Percentiles rank a stretch among this genome's conserved stretches.
phyloP scores from a whole-genome alignment of 768 basidiomycete genomes.

The Trametes meyenii region DNA sequence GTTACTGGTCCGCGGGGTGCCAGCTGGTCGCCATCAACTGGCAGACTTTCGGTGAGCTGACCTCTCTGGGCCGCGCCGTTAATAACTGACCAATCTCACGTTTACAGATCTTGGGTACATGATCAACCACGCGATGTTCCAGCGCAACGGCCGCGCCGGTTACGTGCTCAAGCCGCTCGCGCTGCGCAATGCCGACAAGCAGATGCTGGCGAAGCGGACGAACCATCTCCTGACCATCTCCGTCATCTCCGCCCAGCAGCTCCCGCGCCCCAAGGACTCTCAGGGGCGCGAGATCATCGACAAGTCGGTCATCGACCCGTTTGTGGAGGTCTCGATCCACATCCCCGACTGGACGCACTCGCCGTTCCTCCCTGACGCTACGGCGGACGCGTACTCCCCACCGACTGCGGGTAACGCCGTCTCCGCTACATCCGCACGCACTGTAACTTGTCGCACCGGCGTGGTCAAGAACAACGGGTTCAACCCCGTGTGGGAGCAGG shows the following conservation, averaged over 20 bases:
- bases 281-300: slow-evolving; percentile 62
- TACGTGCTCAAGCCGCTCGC: slow-evolving; percentile 89
- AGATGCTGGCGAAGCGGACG: slow-evolving; percentile 52
- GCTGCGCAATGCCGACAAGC: slow-evolving; percentile 67
- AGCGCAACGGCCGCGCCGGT: slow-evolving; percentile 83
- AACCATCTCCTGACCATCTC: slow-evolving; percentile 67
- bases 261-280: slow-evolving; percentile 72
- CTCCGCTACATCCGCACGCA: slow-evolving; percentile 42
- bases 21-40: slow-evolving; percentile 96
- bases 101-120: slow-evolving; percentile 79
- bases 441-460: slow-evolving; percentile 58
- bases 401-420: slow-evolving; percentile 26
- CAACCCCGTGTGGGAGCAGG: slow-evolving; percentile 87
- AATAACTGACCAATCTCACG: neutral
- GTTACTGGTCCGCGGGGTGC: slow-evolving; percentile 86
- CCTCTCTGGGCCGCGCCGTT: neutral
- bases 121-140: slow-evolving; percentile 97
- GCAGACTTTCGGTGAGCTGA: slow-evolving; percentile 82
- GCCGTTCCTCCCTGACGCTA: slow-evolving; percentile 9
- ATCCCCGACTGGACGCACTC: slow-evolving; percentile 67
- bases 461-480: slow-evolving; percentile 86
- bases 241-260: slow-evolving; percentile 89
- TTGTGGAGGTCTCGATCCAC: slow-evolving; percentile 78
- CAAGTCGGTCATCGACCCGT: slow-evolving; percentile 66
- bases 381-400: slow-evolving; percentile 23